Evolutionary conservation across 2,329 filamentous ascomycete species (phyloP), one percentile per base, ranked within the genome.

Genomic region (Claviceps maximensis): DNA sequence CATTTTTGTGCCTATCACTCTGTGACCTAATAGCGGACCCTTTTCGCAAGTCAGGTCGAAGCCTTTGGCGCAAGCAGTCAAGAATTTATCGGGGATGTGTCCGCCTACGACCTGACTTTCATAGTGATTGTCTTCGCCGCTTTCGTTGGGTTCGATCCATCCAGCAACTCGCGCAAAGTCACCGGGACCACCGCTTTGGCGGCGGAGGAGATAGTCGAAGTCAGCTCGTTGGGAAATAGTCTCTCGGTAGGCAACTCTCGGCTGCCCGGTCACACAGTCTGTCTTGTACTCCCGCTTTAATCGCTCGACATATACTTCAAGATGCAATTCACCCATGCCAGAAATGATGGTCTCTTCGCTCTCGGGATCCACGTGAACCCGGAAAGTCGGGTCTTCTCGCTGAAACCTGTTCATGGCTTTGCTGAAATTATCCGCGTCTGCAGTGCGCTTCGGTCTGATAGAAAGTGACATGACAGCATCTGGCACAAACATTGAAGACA

Each of bases 361-460:
- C 73, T 98, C 93, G 17, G 81, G 71, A 65, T 98, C 93, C 62
- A 95, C 89, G 62, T 89, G 86, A 40, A 98, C 87, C 52, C 93
- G 83, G 81, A 98, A 98, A 13, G 93, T 98, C 3, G 93, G 93
- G 63, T 98, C 93, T 72, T 98, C 93, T 58, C 93, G 86, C 72
- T 96, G 91, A 80, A 98, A 98, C 61, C 93, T 87, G 68, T 91
- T 93, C 83, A 98, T 97, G 60, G 93, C 93, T 74, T 98, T 98
- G 65, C 85, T 90, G 78, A 98, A 98, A 74, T 94, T 93, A 66
- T 88, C 83, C 54, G 86, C 83, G 63, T 98, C 91, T 68, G 88
- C 93, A 67, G 80, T 89, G 68, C 88, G 83, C 77, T 97, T 97
- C 48, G 93, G 93, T 71, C 88, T 89, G 76, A 98, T 97, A 23